Evolutionary conservation across 140 eudicot genomes (phyloP).

Genomic region (Flaveria floridana): DNA sequence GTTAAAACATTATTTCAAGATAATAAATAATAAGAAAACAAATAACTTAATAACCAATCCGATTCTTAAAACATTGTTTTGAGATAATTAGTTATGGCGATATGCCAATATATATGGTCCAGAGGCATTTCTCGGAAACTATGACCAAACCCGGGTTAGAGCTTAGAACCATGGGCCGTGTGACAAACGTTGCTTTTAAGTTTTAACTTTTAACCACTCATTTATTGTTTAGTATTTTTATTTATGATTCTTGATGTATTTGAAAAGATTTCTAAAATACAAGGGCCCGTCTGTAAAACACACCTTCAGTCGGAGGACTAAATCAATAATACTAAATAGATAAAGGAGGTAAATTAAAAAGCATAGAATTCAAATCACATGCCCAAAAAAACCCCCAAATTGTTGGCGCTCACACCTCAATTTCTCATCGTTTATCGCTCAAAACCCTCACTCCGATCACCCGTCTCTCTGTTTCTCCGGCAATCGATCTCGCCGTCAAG

Average conservation of each 20-base stretch:
- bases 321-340: not conserved
- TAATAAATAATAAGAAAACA: too few relatives aligned
- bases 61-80: too few relatives aligned
- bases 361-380: not conserved
- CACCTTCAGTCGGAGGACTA: not conserved
- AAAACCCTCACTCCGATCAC: not conserved
- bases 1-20: too few relatives aligned
- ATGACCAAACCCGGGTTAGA: too few relatives aligned
- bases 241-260: not conserved
- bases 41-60: too few relatives aligned
- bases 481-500: not conserved
- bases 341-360: not conserved
- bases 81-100: too few relatives aligned
- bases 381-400: slow-evolving; percentile 2
- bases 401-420: not conserved
- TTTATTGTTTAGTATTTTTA: too few relatives aligned
- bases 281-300: not conserved
- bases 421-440: not conserved
- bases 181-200: too few relatives aligned
- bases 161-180: too few relatives aligned
- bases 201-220: too few relatives aligned
- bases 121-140: too few relatives aligned
- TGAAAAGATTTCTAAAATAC: not conserved
- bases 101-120: too few relatives aligned
- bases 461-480: not conserved